Evolutionary conservation across 2,329 filamentous ascomycete genomes (phyloP).

Genomic region (Monascus ruber): DNA sequence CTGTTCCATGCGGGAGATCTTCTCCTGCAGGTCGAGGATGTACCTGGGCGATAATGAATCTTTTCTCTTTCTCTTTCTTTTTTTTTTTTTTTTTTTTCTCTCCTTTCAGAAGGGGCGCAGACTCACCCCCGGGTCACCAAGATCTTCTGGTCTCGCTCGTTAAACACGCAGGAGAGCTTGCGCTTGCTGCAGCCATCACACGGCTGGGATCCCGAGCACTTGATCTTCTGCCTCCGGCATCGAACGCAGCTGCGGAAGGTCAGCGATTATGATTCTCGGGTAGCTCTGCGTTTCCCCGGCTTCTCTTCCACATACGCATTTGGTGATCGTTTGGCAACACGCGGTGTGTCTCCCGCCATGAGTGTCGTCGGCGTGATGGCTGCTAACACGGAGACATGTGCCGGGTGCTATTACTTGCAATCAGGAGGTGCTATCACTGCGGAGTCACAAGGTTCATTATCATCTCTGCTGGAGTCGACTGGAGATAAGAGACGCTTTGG

Average conservation of each 20-base stretch:
- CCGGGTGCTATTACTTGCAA: no score
- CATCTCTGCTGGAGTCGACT: no score
- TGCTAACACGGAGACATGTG: no score
- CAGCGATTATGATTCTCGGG: slow-evolving; percentile 1
- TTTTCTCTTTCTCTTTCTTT: no score
- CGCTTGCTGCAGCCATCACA: slow-evolving; percentile 36
- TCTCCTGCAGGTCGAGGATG: no score
- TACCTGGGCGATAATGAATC: no score
- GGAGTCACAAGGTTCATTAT: no score
- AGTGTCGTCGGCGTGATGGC: no score
- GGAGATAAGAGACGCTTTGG: no score
- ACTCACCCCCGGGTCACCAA: slow-evolving; percentile 37
- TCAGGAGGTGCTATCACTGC: no score
- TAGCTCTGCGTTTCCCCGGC: neutral
- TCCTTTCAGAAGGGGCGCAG: slow-evolving; percentile 1
- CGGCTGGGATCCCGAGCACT: slow-evolving; percentile 33
- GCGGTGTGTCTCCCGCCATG: neutral
- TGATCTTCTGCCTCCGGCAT: slow-evolving; percentile 38
- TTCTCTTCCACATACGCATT: slow-evolving; percentile 18
- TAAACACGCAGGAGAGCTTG: slow-evolving; percentile 32
- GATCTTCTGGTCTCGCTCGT: slow-evolving; percentile 39
- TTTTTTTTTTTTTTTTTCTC: no score
- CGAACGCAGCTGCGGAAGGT: slow-evolving; percentile 26
- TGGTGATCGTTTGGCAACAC: slow-evolving; percentile 20
- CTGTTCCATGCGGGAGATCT: no score